A percentile compares a stretch with the other conserved stretches of the same genome.
Conservation (phyloP, 306 rosid species). For the Prunus persica region Prunus_persica_NCBIv2 NC_034015.1:15142001-15142500, state of each 20-base stretch:
- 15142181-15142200: conserved; percentile 55
- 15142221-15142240: conserved; percentile 41
- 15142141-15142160: conserved; percentile 78
- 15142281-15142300: conserved; percentile 50
- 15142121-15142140: conserved; percentile 62
- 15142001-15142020: neutral
- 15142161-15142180: conserved; percentile 57
- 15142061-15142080: conserved; percentile 43
- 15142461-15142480: conserved; percentile 84
- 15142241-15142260: conserved; percentile 41
- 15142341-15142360: conserved; percentile 53
- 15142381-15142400: conserved; percentile 50
- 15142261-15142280: conserved; percentile 15
- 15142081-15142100: conserved; percentile 39
- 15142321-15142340: conserved; percentile 25
- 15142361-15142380: conserved; percentile 74
- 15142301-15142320: conserved; percentile 39
- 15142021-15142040: conserved; percentile 48
- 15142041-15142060: conserved; percentile 55
- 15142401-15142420: conserved; percentile 47
- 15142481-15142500: conserved; percentile 34
- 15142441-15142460: conserved; percentile 66
- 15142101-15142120: conserved; percentile 70
- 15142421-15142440: conserved; percentile 47
- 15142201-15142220: conserved; percentile 83